phyloP scores from a whole-genome alignment of 2,329 filamentous ascomycete genomes.

The Stagonosporopsis cucurbitacearum region DNA sequence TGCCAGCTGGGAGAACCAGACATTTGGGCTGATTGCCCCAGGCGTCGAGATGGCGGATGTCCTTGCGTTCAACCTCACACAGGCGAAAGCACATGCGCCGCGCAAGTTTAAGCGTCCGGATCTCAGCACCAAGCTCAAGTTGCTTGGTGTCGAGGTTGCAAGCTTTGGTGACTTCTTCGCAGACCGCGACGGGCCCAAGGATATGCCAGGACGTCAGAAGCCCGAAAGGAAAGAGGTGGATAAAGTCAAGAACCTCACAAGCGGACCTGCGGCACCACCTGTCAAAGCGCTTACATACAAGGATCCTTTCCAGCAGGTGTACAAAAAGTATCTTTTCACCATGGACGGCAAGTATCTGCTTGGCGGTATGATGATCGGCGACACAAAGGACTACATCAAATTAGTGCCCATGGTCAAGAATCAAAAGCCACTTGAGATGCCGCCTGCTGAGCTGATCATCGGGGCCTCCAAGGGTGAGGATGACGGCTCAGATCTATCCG shows the following conservation, averaged over 20 bases:
- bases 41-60: slow-evolving; percentile 94
- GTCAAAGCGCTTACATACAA: slow-evolving; percentile 89
- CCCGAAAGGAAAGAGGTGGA: slow-evolving; percentile 55
- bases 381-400: slow-evolving; percentile 89
- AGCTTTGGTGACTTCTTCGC: slow-evolving; percentile 95
- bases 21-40: slow-evolving; percentile 86
- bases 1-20: slow-evolving; percentile 85
- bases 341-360: slow-evolving; percentile 87
- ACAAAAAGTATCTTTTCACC: slow-evolving; percentile 94
- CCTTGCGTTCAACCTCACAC: slow-evolving; percentile 87
- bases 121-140: slow-evolving; percentile 88
- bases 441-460: slow-evolving; percentile 83
- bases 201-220: slow-evolving; percentile 67
- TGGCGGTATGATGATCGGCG: slow-evolving; percentile 97
- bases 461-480: slow-evolving; percentile 74
- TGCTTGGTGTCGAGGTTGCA: slow-evolving; percentile 88
- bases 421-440: slow-evolving; percentile 77
- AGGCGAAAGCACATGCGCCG: slow-evolving; percentile 73
- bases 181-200: slow-evolving; percentile 79
- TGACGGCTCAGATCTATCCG: slow-evolving; percentile 78
- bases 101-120: slow-evolving; percentile 81
- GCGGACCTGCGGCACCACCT: slow-evolving; percentile 62
- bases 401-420: slow-evolving; percentile 85
- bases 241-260: slow-evolving; percentile 60
- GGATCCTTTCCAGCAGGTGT: slow-evolving; percentile 85